A percentile compares a stretch with the other conserved stretches of the same genome.
Evolutionary conservation across 306 rosid genomes (phyloP).

Genomic region (Vigna nakashimae): DNA sequence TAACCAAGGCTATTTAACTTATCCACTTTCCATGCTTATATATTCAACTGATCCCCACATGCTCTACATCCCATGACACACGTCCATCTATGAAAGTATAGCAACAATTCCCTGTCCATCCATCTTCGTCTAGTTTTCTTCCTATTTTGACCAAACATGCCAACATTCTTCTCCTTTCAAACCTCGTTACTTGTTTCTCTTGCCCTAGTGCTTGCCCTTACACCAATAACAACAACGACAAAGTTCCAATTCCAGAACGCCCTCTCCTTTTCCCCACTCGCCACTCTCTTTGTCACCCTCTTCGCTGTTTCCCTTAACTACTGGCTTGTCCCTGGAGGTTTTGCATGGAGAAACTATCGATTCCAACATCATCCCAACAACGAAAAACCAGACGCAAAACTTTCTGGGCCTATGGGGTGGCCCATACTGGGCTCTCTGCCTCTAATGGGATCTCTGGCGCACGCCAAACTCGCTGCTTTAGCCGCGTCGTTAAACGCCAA

Average conservation of each 20-base stretch:
- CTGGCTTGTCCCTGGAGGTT: slow-evolving; percentile 80
- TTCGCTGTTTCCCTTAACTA: slow-evolving; percentile 50
- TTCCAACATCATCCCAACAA: neutral
- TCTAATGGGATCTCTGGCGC: slow-evolving; percentile 69
- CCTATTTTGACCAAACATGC: slow-evolving; percentile 22
- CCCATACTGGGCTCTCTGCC: slow-evolving; percentile 74
- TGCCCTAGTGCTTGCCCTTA: slow-evolving; percentile 1
- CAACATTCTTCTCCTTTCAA: slow-evolving; percentile 33
- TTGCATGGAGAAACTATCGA: slow-evolving; percentile 73
- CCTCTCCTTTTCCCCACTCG: neutral
- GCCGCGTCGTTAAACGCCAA: slow-evolving; percentile 59
- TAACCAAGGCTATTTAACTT: slow-evolving; percentile 41
- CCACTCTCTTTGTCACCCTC: slow-evolving; percentile 45
- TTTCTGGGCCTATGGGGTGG: slow-evolving; percentile 79
- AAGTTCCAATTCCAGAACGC: slow-evolving; percentile 42
- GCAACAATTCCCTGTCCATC: slow-evolving; percentile 6
- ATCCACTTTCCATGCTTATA: slow-evolving; percentile 49
- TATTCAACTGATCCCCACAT: slow-evolving; percentile 41
- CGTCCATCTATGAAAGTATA: slow-evolving; percentile 45
- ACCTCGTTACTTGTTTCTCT: slow-evolving; percentile 20
- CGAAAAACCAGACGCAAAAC: slow-evolving; percentile 8
- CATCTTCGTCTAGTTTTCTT: neutral
- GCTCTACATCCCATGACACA: slow-evolving; percentile 45
- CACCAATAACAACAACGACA: neutral
- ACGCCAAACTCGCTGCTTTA: slow-evolving; percentile 62